Percentiles rank a stretch among this genome's conserved stretches.
These are phyloP conservation scores for Ophidiomyces ophidiicola DNA, from an alignment of 2,329 filamentous ascomycete species.

Conservation along the genomic window DNA sequence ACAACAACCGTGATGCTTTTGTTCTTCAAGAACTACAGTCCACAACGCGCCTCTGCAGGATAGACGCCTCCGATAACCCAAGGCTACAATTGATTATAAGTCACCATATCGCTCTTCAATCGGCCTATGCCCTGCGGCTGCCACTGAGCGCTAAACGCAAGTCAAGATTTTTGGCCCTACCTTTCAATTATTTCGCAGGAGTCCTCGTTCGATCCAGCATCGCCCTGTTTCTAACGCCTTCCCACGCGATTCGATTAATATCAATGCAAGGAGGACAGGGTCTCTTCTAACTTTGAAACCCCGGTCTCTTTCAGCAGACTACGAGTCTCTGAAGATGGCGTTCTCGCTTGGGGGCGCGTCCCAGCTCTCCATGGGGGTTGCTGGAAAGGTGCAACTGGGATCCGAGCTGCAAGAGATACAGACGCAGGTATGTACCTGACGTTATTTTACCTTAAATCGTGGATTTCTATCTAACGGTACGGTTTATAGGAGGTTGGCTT, in stretches of 20 bases:
- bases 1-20: neutral
- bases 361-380: constrained; percentile 33
- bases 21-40: neutral
- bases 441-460: no score
- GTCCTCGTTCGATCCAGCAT: constrained; percentile 30
- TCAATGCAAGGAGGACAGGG: constrained; percentile 29
- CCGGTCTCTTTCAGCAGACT: constrained; percentile 29
- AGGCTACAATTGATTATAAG: no score
- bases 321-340: constrained; percentile 42
- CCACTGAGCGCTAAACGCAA: constrained; percentile 17
- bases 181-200: constrained; percentile 31
- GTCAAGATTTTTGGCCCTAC: constrained; percentile 37
- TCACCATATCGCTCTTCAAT: no score
- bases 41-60: neutral
- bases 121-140: neutral
- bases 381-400: constrained; percentile 40
- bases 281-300: constrained; percentile 26
- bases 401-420: constrained; percentile 63
- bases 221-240: constrained; percentile 33
- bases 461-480: constrained; percentile 1
- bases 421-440: constrained; percentile 60
- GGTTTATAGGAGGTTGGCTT: constrained; percentile 60
- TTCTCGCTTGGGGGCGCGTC: constrained; percentile 47
- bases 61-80: no score
- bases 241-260: constrained; percentile 9